Evolutionary conservation across 768 basidiomycete genomes (phyloP).

Genomic region (Mycena filopes): DNA sequence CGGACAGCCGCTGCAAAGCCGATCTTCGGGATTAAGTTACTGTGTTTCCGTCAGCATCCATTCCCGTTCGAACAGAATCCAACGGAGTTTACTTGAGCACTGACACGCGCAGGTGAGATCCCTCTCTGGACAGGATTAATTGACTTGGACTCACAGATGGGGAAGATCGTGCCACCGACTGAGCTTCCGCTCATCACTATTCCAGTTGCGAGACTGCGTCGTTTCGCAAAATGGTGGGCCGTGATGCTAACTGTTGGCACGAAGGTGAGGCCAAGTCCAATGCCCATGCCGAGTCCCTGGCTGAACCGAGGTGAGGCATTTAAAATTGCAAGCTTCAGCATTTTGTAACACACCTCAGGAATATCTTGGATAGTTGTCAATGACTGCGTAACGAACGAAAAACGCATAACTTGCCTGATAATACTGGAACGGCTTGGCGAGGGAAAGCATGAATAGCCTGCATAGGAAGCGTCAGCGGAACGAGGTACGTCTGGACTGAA

Average conservation of each 20-base stretch:
- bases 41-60: not conserved
- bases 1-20: conserved; percentile 46
- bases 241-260: conserved; percentile 48
- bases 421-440: conserved; percentile 47
- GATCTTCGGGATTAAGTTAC: conserved; percentile 34
- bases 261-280: conserved; percentile 52
- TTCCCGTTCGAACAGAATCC: not conserved
- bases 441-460: conserved; percentile 51
- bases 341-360: conserved; percentile 27
- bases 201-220: conserved; percentile 55
- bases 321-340: not conserved
- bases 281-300: conserved; percentile 43
- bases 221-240: conserved; percentile 54
- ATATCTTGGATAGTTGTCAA: not conserved
- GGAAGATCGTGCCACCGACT: conserved; percentile 11
- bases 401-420: conserved; percentile 42
- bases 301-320: conserved; percentile 24
- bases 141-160: conserved; percentile 21
- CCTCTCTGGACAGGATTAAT: too few relatives aligned
- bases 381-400: too few relatives aligned
- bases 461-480: too few relatives aligned
- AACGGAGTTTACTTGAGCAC: conserved; percentile 15
- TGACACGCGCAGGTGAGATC: too few relatives aligned
- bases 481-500: too few relatives aligned
- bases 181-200: conserved; percentile 51